A percentile compares a stretch with the other conserved stretches of the same genome.
These are phyloP conservation scores for Pseudopithomyces maydicus DNA, from an alignment of 2,329 filamentous ascomycete species.

Conservation along the genomic window DNA sequence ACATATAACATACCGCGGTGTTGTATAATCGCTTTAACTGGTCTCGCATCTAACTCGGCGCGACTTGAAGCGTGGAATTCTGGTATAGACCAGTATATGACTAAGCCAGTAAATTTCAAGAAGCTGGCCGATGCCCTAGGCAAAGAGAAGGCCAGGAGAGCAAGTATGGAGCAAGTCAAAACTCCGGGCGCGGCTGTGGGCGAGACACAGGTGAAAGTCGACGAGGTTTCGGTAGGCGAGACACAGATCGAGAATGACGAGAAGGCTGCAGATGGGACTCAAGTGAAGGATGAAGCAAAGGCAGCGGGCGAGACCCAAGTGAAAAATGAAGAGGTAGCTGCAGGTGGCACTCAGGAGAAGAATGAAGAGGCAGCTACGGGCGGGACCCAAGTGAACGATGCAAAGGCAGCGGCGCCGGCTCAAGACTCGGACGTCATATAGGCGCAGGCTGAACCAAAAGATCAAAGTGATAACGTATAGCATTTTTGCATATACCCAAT, in stretches of 20 bases:
- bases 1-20: conserved; percentile 13
- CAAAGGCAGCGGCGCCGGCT: too few species aligned
- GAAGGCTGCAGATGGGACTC: too few species aligned
- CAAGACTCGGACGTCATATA: too few species aligned
- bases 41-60: conserved; percentile 22
- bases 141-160: background rate
- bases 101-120: conserved; percentile 32
- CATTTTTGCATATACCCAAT: too few species aligned
- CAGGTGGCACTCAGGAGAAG: too few species aligned
- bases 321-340: too few species aligned
- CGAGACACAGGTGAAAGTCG: background rate
- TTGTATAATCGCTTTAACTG: conserved; percentile 31
- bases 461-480: too few species aligned
- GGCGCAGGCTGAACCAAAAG: too few species aligned
- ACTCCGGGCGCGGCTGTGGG: background rate
- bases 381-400: too few species aligned
- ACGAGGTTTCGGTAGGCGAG: background rate
- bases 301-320: too few species aligned
- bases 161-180: background rate
- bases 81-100: conserved; percentile 31
- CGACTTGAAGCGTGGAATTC: conserved; percentile 28
- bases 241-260: background rate
- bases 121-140: conserved; percentile 14
- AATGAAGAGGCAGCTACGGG: too few species aligned
- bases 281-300: too few species aligned